Percentiles rank a stretch among this genome's conserved stretches.
Conservation (phyloP, 768 basidiomycete genomes). For the Lactifluus volemus region DNA sequence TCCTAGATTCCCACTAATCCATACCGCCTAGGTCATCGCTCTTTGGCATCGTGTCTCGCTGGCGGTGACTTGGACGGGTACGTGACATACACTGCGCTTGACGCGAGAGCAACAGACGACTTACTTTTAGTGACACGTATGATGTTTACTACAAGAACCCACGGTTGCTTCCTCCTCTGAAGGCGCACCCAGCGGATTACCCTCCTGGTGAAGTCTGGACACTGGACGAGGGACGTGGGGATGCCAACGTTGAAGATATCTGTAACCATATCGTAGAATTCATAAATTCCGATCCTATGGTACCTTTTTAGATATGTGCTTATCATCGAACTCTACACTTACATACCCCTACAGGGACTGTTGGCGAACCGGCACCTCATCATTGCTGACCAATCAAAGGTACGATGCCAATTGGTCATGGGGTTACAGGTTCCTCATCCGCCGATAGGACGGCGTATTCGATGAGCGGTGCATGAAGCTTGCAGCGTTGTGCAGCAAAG, state of each 20-base stretch:
- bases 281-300: slow-evolving; percentile 73
- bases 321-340: background rate
- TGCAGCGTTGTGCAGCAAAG: slow-evolving; percentile 53
- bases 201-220: slow-evolving; percentile 24
- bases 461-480: slow-evolving; percentile 50
- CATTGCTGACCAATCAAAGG: slow-evolving; percentile 72
- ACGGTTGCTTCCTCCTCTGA: slow-evolving; percentile 43
- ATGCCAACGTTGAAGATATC: slow-evolving; percentile 58
- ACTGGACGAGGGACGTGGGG: slow-evolving; percentile 23
- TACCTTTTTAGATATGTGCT: slow-evolving; percentile 25
- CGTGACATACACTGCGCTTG: background rate
- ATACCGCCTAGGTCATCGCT: slow-evolving; percentile 41
- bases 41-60: slow-evolving; percentile 58
- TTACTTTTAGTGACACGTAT: slow-evolving; percentile 48
- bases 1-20: background rate
- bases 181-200: slow-evolving; percentile 47
- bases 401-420: slow-evolving; percentile 22
- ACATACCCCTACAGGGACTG: slow-evolving; percentile 41
- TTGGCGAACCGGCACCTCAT: slow-evolving; percentile 58
- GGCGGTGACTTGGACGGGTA: slow-evolving; percentile 82
- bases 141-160: slow-evolving; percentile 44
- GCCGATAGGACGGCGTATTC: slow-evolving; percentile 46
- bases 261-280: slow-evolving; percentile 78
- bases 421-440: background rate
- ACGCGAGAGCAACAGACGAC: background rate